A percentile compares a stretch with the other conserved stretches of the same genome.
These are phyloP conservation scores for Fragaria ananassa DNA, from an alignment of 306 rosid genomes.

Conservation along the genomic window DNA sequence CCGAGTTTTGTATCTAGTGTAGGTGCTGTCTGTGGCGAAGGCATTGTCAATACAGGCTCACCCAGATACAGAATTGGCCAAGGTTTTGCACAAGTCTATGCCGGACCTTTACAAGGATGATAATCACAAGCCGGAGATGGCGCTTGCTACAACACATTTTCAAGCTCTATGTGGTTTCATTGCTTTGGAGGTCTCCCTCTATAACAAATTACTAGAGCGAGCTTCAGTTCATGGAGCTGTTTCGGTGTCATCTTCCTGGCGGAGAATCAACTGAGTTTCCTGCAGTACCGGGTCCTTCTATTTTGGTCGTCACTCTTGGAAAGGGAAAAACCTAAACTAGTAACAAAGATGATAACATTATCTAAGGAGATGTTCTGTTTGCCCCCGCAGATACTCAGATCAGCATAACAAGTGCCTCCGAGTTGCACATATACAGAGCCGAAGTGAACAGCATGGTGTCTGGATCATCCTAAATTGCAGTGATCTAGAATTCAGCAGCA, in stretches of 20 bases:
- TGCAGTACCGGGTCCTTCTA: not conserved
- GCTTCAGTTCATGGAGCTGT: too few relatives aligned
- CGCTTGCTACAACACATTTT: not conserved
- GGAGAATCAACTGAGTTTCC: not conserved
- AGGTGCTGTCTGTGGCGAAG: not conserved
- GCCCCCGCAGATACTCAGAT: not conserved
- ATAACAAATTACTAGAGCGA: too few relatives aligned
- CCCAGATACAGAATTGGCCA: not conserved
- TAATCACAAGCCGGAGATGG: not conserved
- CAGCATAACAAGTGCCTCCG: not conserved
- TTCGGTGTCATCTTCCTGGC: not conserved
- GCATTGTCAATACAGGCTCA: not conserved
- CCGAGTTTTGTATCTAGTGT: slow-evolving; percentile 24
- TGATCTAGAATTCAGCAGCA: too few relatives aligned
- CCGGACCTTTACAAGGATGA: not conserved
- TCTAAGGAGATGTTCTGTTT: not conserved
- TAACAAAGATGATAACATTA: not conserved
- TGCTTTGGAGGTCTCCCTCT: not conserved
- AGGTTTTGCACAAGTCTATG: not conserved
- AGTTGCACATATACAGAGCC: not conserved
- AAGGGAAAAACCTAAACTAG: not conserved
- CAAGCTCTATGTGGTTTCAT: not conserved
- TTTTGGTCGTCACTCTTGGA: not conserved
- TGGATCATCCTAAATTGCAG: not conserved
- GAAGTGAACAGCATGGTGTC: not conserved